Conservation (phyloP, 2,329 filamentous ascomycete genomes). For the Paraconiothyrium brasiliense region DNA sequence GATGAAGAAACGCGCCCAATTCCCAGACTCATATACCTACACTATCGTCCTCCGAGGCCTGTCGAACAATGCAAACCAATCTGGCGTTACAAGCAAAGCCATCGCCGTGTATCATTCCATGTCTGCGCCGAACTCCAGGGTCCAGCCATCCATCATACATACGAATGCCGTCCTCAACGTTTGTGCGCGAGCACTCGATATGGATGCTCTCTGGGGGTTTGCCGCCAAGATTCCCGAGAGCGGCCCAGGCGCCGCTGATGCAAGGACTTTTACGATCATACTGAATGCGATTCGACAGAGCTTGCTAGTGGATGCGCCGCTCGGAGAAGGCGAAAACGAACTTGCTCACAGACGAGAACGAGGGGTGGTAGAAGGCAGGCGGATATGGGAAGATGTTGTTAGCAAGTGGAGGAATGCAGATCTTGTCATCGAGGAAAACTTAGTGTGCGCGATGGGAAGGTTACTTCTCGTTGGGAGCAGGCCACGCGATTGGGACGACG, state of each 20-base stretch:
- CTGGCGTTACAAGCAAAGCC: conserved; percentile 72
- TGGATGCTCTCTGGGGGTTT: conserved; percentile 83
- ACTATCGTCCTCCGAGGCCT: conserved; percentile 84
- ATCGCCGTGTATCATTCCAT: conserved; percentile 81
- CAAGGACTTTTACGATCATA: conserved; percentile 82
- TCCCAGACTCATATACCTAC: conserved; percentile 83
- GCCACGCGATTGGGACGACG: conserved; percentile 71
- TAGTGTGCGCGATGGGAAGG: conserved; percentile 83
- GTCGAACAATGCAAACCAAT: conserved; percentile 66
- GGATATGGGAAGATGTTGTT: conserved; percentile 83
- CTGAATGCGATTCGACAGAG: conserved; percentile 73
- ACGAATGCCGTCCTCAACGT: conserved; percentile 88
- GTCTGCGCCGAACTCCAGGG: conserved; percentile 66
- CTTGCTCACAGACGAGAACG: conserved; percentile 45
- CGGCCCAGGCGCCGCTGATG: conserved; percentile 71
- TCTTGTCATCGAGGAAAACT: conserved; percentile 76
- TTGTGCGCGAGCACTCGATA: conserved; percentile 76
- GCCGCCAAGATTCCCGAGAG: conserved; percentile 74
- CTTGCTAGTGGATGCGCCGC: conserved; percentile 36
- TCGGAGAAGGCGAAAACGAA: conserved; percentile 40
- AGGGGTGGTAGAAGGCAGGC: conserved; percentile 72
- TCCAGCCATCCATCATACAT: conserved; percentile 81
- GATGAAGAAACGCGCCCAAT: conserved; percentile 94
- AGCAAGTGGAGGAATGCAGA: conserved; percentile 77
- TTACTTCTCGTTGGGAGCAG: conserved; percentile 73